These are phyloP conservation scores for Symbiodinium natans DNA, from an alignment of 73 alveolate genomes.

Conservation along the genomic window DNA sequence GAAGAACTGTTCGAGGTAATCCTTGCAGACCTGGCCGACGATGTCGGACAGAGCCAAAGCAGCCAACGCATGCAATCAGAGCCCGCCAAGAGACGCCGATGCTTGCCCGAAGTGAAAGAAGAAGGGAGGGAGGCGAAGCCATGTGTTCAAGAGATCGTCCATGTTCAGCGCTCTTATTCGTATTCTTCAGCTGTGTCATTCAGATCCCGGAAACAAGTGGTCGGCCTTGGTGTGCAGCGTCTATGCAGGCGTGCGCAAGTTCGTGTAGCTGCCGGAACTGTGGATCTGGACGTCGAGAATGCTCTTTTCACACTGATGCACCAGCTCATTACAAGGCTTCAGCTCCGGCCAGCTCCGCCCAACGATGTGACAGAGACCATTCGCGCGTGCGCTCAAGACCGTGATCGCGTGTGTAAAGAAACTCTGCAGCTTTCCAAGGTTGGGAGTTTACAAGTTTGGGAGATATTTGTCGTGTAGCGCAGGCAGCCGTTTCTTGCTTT, in stretches of 20 bases:
- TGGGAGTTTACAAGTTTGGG: too few species aligned
- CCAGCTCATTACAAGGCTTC: not conserved
- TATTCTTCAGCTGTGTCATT: not conserved
- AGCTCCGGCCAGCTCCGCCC: not conserved
- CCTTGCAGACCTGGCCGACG: too few species aligned
- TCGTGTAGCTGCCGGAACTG: not conserved
- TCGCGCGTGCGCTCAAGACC: not conserved
- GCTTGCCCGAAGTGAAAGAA: too few species aligned
- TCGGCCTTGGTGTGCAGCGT: not conserved
- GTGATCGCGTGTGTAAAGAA: not conserved
- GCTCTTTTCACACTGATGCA: not conserved
- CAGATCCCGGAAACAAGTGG: not conserved
- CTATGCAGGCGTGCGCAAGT: not conserved
- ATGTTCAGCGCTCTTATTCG: too few species aligned
- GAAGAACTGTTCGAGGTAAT: too few species aligned
- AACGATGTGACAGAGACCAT: not conserved
- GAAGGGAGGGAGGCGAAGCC: too few species aligned
- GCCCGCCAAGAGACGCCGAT: too few species aligned
- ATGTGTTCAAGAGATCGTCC: too few species aligned
- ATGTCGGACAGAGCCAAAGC: too few species aligned
- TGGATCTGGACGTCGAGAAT: constrained; percentile 27
- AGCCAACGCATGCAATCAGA: too few species aligned
- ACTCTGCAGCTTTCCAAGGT: not conserved
- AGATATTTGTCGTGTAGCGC: too few species aligned
- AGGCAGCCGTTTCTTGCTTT: too few species aligned